Evolutionary conservation across 2,329 filamentous ascomycete genomes (phyloP).

Genomic region (Curvularia lunata): DNA sequence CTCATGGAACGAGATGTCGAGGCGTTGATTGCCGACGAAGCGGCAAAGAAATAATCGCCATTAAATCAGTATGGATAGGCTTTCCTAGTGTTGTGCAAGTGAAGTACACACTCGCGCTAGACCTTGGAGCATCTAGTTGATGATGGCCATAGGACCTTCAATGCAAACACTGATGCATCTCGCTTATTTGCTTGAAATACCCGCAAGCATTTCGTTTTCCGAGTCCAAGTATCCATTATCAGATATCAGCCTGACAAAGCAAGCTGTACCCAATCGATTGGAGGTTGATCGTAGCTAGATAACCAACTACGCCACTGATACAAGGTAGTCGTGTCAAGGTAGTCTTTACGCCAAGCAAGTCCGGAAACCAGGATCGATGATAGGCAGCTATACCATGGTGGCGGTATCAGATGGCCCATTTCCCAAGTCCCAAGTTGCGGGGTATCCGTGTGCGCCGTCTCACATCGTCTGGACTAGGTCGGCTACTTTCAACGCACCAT

Average conservation of each 20-base stretch:
- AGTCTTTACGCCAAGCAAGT: background rate
- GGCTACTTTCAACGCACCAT: background rate
- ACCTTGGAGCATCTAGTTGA: background rate
- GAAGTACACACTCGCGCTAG: background rate
- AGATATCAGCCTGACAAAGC: background rate
- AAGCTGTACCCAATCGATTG: background rate
- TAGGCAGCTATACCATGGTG: conserved; percentile 13
- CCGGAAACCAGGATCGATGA: background rate
- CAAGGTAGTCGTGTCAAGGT: background rate
- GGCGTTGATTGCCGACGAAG: conserved; percentile 61
- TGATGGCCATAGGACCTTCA: background rate
- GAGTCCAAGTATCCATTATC: background rate
- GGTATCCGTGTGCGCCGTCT: conserved; percentile 6
- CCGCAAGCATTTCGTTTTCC: background rate
- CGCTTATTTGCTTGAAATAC: background rate
- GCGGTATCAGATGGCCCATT: conserved; percentile 10
- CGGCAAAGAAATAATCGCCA: conserved; percentile 26
- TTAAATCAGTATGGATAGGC: background rate
- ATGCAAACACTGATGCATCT: background rate
- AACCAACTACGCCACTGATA: background rate
- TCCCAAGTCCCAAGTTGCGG: conserved; percentile 16
- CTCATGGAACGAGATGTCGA: conserved; percentile 76
- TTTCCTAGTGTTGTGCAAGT: background rate
- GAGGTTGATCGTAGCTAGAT: background rate
- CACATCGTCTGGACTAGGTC: background rate